Base-by-base conservation (phyloP, 441 rosid genomes). In the Sinapis alba region DNA sequence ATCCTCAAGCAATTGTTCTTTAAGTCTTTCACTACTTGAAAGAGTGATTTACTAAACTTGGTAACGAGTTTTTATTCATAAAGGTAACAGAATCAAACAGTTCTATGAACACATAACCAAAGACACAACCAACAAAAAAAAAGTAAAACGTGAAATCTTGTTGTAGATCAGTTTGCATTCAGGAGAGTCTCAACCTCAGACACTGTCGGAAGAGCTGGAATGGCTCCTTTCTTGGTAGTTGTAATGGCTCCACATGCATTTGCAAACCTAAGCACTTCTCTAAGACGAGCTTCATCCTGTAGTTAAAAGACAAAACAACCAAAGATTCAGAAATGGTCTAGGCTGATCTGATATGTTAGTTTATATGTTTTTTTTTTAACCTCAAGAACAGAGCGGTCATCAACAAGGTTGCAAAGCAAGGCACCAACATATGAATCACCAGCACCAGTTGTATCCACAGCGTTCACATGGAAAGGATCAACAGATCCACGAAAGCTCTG, bases 221-320 rank as follows among this genome's bases (percentile, higher is more conserved):
- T 94, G 10, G 99, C 99, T 47, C 98, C 98, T 80, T 94, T 94
- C 72, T 94, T 90, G 80, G 94, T 90, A 3, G 99, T 94, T 15
- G 99, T 94, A 47, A 92, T 92, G 77, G 99, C 99, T 74, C 99
- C 99, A 59, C 99, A 94, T 0, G 97, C 99, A 82, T 86, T 90
- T 5, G 99, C 97, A 68, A 81, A 92, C 81, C 65, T 90, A 4
- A 94, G 87, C 13, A 84, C 80, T 62, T 88, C 92, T 78, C 92
- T 89, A 77, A 94, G 65, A 65, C 87, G 90, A 32, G 80, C 11
- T 63, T 94, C 99, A 9, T 89, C 88, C 98, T 94, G 85, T 62
- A 62, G 36, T 2, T 32, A 15, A 47, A 20, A 45, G 12, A 15
- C 3, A 3, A 0, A 9, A 19, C 3, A 12, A 53, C 68, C 38